These are phyloP conservation scores for Cystofilobasidium ferigula DNA, from an alignment of 768 basidiomycete species.

Conservation along the genomic window DNA sequence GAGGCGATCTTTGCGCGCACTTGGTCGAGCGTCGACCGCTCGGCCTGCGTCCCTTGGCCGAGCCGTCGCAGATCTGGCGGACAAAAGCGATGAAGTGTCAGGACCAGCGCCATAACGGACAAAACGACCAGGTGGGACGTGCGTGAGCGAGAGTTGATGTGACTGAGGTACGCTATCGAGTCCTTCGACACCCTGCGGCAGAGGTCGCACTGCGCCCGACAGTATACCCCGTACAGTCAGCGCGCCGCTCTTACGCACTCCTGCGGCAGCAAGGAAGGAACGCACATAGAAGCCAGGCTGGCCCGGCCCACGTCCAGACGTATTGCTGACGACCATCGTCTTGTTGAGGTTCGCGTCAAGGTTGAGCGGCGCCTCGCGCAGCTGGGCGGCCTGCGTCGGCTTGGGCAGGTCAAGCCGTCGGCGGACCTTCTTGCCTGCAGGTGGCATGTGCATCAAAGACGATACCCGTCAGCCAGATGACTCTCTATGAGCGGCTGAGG, in stretches of 20 bases:
- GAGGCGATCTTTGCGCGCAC: constrained; percentile 81
- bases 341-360: constrained; percentile 91
- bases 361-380: constrained; percentile 69
- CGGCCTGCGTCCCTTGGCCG: constrained; percentile 92
- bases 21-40: constrained; percentile 80
- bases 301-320: constrained; percentile 69
- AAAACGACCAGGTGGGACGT: constrained; percentile 37
- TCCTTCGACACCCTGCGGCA: constrained; percentile 91
- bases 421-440: constrained; percentile 56
- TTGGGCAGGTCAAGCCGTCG: constrained; percentile 59
- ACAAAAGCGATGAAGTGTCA: neutral
- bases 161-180: constrained; percentile 83
- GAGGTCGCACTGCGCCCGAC: constrained; percentile 54
- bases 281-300: constrained; percentile 72
- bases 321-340: constrained; percentile 80
- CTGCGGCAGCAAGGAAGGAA: neutral
- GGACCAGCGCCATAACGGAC: neutral
- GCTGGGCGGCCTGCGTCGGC: constrained; percentile 85
- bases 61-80: constrained; percentile 70
- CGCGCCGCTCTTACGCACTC: too few species aligned
- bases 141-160: constrained; percentile 90
- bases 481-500: too few species aligned
- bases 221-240: neutral
- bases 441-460: too few species aligned
- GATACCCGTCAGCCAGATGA: too few species aligned